Percentiles rank a stretch among this genome's conserved stretches.
Conservation (phyloP, 306 rosid species). For the Rosa lucieae region DNA sequence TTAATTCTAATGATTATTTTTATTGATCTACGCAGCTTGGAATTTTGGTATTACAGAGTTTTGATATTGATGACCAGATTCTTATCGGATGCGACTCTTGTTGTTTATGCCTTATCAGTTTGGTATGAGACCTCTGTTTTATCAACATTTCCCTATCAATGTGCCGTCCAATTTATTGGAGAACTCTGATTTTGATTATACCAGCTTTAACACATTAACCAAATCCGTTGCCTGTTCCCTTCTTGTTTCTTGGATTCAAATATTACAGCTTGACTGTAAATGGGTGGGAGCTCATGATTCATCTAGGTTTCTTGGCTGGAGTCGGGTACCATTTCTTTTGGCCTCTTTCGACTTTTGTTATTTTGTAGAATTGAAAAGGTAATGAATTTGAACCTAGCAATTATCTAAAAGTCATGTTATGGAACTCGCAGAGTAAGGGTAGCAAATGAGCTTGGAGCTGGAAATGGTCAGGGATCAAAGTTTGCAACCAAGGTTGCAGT, state of each 20-base stretch:
- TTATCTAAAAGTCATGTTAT: neutral
- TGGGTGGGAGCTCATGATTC: constrained; percentile 90
- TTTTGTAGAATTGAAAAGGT: neutral
- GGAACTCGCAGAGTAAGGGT: constrained; percentile 59
- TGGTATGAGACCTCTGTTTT: constrained; percentile 36
- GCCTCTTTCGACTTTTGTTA: too few species aligned
- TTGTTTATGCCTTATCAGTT: constrained; percentile 64
- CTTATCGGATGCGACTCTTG: constrained; percentile 58
- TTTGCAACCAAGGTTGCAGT: constrained; percentile 63
- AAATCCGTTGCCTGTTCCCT: neutral
- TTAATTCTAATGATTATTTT: neutral
- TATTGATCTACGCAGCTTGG: constrained; percentile 41
- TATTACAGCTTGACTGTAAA: constrained; percentile 63
- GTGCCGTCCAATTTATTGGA: neutral
- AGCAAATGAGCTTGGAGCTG: constrained; percentile 73
- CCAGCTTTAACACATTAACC: neutral
- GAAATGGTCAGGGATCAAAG: constrained; percentile 63
- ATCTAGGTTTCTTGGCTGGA: constrained; percentile 72
- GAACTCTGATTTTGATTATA: neutral
- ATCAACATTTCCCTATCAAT: neutral
- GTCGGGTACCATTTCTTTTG: constrained; percentile 47
- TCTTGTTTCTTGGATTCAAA: neutral
- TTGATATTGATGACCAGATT: constrained; percentile 61
- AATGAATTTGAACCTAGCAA: neutral
- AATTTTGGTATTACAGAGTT: constrained; percentile 71